Conservation (phyloP, 2,329 filamentous ascomycete genomes). For the Diaporthe batatas region DNA sequence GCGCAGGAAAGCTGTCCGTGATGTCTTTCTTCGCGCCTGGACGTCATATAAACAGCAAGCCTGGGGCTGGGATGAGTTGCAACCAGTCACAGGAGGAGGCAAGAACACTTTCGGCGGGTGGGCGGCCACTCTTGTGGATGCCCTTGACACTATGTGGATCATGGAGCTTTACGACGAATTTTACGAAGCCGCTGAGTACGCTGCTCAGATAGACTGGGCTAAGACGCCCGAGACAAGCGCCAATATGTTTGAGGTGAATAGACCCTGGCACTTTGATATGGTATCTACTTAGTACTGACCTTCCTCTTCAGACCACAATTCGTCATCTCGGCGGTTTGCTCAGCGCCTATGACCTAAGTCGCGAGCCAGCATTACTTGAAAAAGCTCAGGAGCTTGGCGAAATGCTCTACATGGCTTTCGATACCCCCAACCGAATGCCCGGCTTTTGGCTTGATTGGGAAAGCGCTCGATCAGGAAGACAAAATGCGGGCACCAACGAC, state of each 20-base stretch:
- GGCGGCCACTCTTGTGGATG: constrained; percentile 91
- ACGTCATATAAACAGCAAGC: constrained; percentile 82
- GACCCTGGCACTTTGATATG: constrained; percentile 70
- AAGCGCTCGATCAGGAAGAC: constrained; percentile 52
- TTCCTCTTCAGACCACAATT: constrained; percentile 89
- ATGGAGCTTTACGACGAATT: constrained; percentile 85
- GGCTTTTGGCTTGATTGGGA: constrained; percentile 69
- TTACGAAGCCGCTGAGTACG: constrained; percentile 76
- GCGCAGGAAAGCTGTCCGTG: constrained; percentile 39
- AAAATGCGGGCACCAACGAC: constrained; percentile 53
- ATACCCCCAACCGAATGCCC: constrained; percentile 62
- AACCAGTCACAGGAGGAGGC: constrained; percentile 76
- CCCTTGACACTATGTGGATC: constrained; percentile 87
- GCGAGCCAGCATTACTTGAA: constrained; percentile 75
- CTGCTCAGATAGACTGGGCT: constrained; percentile 83
- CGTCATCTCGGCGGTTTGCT: constrained; percentile 90
- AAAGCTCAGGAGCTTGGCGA: constrained; percentile 86
- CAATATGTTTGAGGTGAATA: constrained; percentile 86
- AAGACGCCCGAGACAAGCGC: constrained; percentile 72
- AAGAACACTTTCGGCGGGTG: constrained; percentile 91
- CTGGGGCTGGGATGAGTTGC: constrained; percentile 88
- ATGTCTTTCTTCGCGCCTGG: constrained; percentile 74
- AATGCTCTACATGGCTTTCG: constrained; percentile 75
- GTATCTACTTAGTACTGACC: constrained; percentile 74
- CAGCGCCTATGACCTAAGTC: constrained; percentile 88